A percentile compares a stretch with the other conserved stretches of the same genome.
Evolutionary conservation across 2,329 filamentous ascomycete genomes (phyloP).

Genomic region (Chrysoporthe deuterocubensis): DNA sequence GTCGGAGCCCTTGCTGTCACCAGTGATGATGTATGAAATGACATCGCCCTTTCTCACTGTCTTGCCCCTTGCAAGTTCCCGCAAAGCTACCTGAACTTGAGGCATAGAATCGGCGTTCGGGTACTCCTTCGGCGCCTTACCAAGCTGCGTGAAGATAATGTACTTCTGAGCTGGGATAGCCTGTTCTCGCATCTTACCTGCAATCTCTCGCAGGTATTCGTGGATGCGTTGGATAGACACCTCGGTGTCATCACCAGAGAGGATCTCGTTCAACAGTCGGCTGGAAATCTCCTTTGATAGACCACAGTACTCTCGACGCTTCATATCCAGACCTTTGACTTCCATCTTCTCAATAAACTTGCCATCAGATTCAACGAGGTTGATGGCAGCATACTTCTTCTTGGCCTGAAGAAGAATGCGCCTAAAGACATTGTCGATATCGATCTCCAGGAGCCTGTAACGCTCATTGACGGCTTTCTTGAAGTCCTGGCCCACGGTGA

Average conservation of each 20-base stretch:
- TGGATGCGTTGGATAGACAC: conserved; percentile 87
- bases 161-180: conserved; percentile 81
- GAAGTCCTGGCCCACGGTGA: conserved; percentile 93
- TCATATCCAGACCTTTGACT: conserved; percentile 98
- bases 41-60: conserved; percentile 91
- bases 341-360: conserved; percentile 95
- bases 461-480: conserved; percentile 93
- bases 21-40: conserved; percentile 92
- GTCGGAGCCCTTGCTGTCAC: conserved; percentile 68
- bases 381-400: conserved; percentile 99
- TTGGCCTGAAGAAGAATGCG: conserved; percentile 93
- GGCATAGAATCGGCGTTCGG: conserved; percentile 95
- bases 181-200: conserved; percentile 82
- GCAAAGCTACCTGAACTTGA: conserved; percentile 91
- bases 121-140: conserved; percentile 91
- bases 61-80: conserved; percentile 85
- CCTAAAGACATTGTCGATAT: conserved; percentile 97
- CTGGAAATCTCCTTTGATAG: conserved; percentile 94
- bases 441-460: conserved; percentile 92
- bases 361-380: conserved; percentile 85
- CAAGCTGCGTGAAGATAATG: conserved; percentile 96
- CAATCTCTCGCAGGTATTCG: conserved; percentile 86
- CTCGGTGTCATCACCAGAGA: conserved; percentile 92
- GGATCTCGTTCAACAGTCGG: conserved; percentile 87
- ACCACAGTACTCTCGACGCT: conserved; percentile 92